Percentiles rank a stretch among this genome's conserved stretches.
These are phyloP conservation scores for Penicillium sp. DNA, from an alignment of 2,329 filamentous ascomycete genomes.

Conservation along the genomic window DNA sequence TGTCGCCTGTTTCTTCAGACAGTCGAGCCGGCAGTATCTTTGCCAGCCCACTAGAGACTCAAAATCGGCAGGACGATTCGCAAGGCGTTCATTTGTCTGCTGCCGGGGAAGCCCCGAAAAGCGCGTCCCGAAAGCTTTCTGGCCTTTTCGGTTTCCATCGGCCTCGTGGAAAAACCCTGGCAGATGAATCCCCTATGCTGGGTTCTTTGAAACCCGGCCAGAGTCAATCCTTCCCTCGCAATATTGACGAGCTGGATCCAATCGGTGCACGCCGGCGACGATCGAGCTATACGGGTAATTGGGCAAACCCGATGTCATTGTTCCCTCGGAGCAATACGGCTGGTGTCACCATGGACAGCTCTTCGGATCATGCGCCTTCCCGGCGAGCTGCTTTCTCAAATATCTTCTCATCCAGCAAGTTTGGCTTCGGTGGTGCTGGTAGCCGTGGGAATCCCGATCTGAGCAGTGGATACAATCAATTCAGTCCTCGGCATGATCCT, in stretches of 20 bases:
- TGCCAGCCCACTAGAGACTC: slow-evolving; percentile 40
- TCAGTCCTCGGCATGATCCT: slow-evolving; percentile 40
- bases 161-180: slow-evolving; percentile 53
- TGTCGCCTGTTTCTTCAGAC: slow-evolving; percentile 39
- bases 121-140: slow-evolving; percentile 47
- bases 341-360: slow-evolving; percentile 35
- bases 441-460: slow-evolving; percentile 29
- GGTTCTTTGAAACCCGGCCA: slow-evolving; percentile 53
- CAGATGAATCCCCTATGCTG: slow-evolving; percentile 50
- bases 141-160: slow-evolving; percentile 51
- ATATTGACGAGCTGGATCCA: slow-evolving; percentile 45
- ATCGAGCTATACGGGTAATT: slow-evolving; percentile 50
- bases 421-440: slow-evolving; percentile 29
- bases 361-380: slow-evolving; percentile 34
- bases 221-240: slow-evolving; percentile 56
- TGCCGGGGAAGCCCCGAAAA: slow-evolving; percentile 32
- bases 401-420: slow-evolving; percentile 37
- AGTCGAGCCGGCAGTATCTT: slow-evolving; percentile 39
- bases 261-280: slow-evolving; percentile 45
- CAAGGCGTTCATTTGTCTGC: slow-evolving; percentile 28
- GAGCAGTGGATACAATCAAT: slow-evolving; percentile 39
- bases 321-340: slow-evolving; percentile 40
- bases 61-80: slow-evolving; percentile 33
- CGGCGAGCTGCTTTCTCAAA: slow-evolving; percentile 36
- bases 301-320: slow-evolving; percentile 44